These are phyloP conservation scores for Yamadazyma pseudoaaseri DNA, from an alignment of 1,139 yeast species.

Conservation along the genomic window DNA sequence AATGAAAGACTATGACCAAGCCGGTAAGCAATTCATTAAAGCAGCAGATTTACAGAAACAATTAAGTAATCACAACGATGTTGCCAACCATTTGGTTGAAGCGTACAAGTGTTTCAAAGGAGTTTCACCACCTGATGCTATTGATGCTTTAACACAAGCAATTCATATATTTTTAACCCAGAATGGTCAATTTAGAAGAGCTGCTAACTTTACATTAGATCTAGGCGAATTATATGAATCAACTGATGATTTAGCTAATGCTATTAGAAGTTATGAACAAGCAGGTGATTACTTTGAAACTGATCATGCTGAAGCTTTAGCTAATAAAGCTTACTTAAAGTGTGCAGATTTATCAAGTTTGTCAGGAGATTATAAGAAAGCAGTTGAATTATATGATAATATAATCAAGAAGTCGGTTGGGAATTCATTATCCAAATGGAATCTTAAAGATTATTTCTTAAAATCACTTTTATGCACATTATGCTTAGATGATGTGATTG, in stretches of 20 bases:
- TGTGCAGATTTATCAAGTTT: conserved; percentile 90
- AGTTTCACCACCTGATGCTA: conserved; percentile 75
- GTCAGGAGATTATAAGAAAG: conserved; percentile 66
- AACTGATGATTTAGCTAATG: conserved; percentile 62
- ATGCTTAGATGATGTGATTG: conserved; percentile 82
- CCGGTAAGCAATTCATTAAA: conserved; percentile 80
- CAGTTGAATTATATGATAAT: conserved; percentile 72
- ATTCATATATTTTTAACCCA: conserved; percentile 75
- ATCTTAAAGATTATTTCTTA: conserved; percentile 85
- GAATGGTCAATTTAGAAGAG: conserved; percentile 93
- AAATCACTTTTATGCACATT: conserved; percentile 80
- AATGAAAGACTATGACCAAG: conserved; percentile 65
- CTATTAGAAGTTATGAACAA: conserved; percentile 78
- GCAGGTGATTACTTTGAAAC: conserved; percentile 97
- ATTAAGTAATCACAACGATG: conserved; percentile 83
- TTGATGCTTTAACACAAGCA: conserved; percentile 71
- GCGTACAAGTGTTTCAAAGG: conserved; percentile 85
- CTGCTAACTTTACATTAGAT: conserved; percentile 91
- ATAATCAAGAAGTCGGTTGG: conserved; percentile 76
- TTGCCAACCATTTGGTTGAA: conserved; percentile 86
- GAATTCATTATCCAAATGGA: conserved; percentile 82
- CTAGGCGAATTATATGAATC: conserved; percentile 83
- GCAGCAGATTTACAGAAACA: conserved; percentile 81
- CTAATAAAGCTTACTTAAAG: conserved; percentile 84
- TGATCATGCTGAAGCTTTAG: conserved; percentile 89